Base-by-base conservation (phyloP, 2,329 filamentous ascomycete genomes). In the Amauroascus verrucosus region DNA sequence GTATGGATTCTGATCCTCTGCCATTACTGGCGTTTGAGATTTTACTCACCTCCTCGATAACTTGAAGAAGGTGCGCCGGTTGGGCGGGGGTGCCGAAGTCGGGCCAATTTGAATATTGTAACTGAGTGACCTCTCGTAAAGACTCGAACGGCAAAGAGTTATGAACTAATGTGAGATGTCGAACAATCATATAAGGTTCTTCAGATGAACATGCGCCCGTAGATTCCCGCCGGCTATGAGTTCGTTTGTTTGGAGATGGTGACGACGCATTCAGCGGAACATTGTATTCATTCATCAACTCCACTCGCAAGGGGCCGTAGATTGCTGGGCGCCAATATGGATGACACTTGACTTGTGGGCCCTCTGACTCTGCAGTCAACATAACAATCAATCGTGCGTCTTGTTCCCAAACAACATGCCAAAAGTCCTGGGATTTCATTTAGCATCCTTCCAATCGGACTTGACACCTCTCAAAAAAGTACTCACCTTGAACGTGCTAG, bases 361-460 rank as follows among this genome's bases (percentile, higher is more conserved):
- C 88, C 72, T 98, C 93, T 24, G 86, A 80, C 68, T 97, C 91
- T 1, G 93, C 91, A 5, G 93, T 98, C 60, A 98, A 77, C 85
- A 96, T 97, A 59, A 97, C 90, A 57, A 98, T 85, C 24, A 97
- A 87, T 49, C 91, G 85, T 2, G 95, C 84, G 65, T 97, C 90
- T 68, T 97, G 87, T 65, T 97, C 90, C 93, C 93, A 98, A 28
- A 97, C 78, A 9, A 96, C 85, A 56, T 88, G 91, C 93, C 93
- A 98, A 65, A 98, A 98, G 68, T 98, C 93, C 87, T 93, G 60
- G 2, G 48, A 30, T 6, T 44, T 24, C 41, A 48, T 63, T 74
- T 60, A 72, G 43, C 6, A 16, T 51, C 48, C 57, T 40, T 20
- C 30, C 40, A 20, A 9, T 11, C 33, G 57, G n/a, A 13, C 24